Evolutionary conservation across 2,329 filamentous ascomycete species (phyloP), one percentile per base, ranked within the genome.

Genomic region (Rutstroemia sp.): DNA sequence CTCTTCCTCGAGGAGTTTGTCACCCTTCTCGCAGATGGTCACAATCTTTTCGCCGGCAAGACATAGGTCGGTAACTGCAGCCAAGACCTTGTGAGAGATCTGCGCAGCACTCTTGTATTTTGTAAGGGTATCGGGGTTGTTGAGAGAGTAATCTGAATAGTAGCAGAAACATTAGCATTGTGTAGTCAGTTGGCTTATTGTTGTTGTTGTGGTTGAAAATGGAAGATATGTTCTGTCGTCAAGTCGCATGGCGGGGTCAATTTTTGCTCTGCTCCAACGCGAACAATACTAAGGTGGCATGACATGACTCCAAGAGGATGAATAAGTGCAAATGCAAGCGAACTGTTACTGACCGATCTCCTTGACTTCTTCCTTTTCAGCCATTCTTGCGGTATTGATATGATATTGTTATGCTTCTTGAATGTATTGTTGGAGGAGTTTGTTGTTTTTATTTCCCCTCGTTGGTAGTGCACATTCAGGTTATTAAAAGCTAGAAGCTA

Each of bases 101-200:
- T 88, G 81, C 62, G 89, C 92, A 57, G 94, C 94, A 64, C 88
- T 92, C 86, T 96, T 97, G 83, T 97, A 97, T 82, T 97, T 99
- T 77, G 94, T 97, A 68, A 99, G 82, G 69, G 91, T 96, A 73
- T 95, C 89, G 61, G 89, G 90, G 79, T 95, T 94, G 74, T 85
- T 89, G 74, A 96, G 84, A 66, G 88, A 82, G 78, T 95, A 92
- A 73, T 95, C 90, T 95, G 52, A 14, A 19, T 5, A 12, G 49
- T 8, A 6, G 4, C 49, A 3, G 18, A 6, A 21, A 16, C 2
- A 12, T 56, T 37, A 56, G 53, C 25, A 16, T 16, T 18, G 41
- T 12, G 19, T 27, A 18, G 3, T 37, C 18, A 12, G 18, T 5
- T 21, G 4, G 34, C 10, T 6, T 44, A 25, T 37, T 25, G 1